Conservation (phyloP, 2,329 filamentous ascomycete genomes). For the Aspergillus tamarii region DNA sequence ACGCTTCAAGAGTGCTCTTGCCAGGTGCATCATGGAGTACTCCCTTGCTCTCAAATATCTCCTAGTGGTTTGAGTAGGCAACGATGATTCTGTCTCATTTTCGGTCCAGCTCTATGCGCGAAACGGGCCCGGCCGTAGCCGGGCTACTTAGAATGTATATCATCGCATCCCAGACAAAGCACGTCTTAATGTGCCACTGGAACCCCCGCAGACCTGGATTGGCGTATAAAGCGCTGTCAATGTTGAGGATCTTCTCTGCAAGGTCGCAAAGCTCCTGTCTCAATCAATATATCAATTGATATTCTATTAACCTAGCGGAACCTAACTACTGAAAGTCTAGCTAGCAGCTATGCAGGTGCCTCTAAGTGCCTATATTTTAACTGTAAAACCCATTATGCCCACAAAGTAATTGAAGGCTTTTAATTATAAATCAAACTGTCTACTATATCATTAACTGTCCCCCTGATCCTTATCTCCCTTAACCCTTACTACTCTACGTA, state of each 20-base stretch:
- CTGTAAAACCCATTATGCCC: no score
- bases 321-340: no score
- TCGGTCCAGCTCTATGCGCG: conserved; percentile 26
- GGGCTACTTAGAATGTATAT: conserved; percentile 50
- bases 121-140: conserved; percentile 34
- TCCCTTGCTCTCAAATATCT: conserved; percentile 34
- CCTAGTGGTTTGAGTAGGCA: conserved; percentile 47
- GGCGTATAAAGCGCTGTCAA: conserved; percentile 40
- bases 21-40: conserved; percentile 8
- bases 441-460: no score
- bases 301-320: no score
- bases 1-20: conserved; percentile 15
- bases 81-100: conserved; percentile 50
- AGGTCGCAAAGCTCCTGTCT: conserved; percentile 12
- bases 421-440: no score
- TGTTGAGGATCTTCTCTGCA: conserved; percentile 24
- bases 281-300: no score
- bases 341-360: no score
- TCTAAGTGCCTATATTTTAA: no score
- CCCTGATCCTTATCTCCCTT: no score
- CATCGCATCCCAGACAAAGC: conserved; percentile 55
- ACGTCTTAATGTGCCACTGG: conserved; percentile 47
- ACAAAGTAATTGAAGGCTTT: no score
- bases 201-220: conserved; percentile 42
- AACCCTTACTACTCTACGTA: no score